A percentile compares a stretch with the other conserved stretches of the same genome.
These are phyloP conservation scores for Barbarea vulgaris DNA, from an alignment of 345 rosid genomes.

Conservation along the genomic window DNA sequence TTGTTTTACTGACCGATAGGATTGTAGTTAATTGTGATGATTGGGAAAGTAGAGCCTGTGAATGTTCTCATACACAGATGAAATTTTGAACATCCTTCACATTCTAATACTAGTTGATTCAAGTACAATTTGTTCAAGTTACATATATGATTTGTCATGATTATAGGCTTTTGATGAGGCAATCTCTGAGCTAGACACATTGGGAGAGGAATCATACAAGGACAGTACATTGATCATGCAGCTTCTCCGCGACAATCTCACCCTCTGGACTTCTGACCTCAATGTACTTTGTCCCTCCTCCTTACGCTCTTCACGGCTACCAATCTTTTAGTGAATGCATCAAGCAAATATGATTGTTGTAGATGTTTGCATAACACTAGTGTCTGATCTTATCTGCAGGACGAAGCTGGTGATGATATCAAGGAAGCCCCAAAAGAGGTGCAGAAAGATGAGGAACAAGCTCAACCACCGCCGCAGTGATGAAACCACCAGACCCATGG, in stretches of 20 bases:
- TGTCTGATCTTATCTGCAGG: slow-evolving; percentile 42
- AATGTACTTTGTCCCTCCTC: slow-evolving; percentile 46
- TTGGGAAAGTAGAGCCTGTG: not conserved
- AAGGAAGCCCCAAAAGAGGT: slow-evolving; percentile 79
- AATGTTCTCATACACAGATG: not conserved
- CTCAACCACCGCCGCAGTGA: slow-evolving; percentile 30
- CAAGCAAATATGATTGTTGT: not conserved
- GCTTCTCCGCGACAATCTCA: slow-evolving; percentile 92
- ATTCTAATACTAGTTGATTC: not conserved
- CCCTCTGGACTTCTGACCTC: slow-evolving; percentile 98
- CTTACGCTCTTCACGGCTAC: not conserved
- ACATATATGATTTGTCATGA: not conserved
- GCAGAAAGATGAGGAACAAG: slow-evolving; percentile 29
- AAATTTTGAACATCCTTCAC: not conserved
- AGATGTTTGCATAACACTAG: slow-evolving; percentile 15
- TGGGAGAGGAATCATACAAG: slow-evolving; percentile 98
- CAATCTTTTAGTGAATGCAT: not conserved
- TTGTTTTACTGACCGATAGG: not conserved
- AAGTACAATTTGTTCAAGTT: not conserved
- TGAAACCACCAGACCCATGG: slow-evolving; percentile 39
- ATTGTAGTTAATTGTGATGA: not conserved
- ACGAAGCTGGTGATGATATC: slow-evolving; percentile 85
- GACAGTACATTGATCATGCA: slow-evolving; percentile 99
- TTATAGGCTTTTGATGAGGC: slow-evolving; percentile 77
- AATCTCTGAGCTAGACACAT: slow-evolving; percentile 86